A percentile compares a stretch with the other conserved stretches of the same genome.
Evolutionary conservation across 257 asterid species (phyloP).

Genomic region (Salvia splendens): DNA sequence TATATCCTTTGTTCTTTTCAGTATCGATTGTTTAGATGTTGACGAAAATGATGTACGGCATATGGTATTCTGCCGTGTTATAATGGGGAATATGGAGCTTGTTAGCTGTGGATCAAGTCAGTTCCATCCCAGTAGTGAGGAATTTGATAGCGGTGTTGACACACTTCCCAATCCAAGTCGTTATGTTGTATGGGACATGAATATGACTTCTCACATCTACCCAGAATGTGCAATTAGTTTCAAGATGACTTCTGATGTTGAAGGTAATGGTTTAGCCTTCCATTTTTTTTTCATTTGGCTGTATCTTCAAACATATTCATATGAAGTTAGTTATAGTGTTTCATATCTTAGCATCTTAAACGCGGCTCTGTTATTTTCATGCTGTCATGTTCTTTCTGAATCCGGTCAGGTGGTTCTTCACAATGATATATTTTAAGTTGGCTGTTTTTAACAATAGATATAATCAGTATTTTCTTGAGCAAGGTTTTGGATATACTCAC

Average conservation of each 20-base stretch:
- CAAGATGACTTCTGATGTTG: constrained; percentile 63
- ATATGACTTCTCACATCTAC: constrained; percentile 72
- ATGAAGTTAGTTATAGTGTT: constrained; percentile 5
- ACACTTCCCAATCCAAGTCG: constrained; percentile 63
- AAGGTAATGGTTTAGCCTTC: constrained; percentile 41
- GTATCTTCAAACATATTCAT: constrained; percentile 10
- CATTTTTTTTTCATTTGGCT: constrained; percentile 15
- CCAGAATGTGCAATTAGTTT: constrained; percentile 85
- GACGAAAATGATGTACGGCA: constrained; percentile 80
- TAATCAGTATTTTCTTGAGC: constrained; percentile 4
- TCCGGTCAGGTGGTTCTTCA: neutral
- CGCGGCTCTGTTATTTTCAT: neutral
- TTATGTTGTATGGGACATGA: constrained; percentile 83
- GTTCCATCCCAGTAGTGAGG: constrained; percentile 84
- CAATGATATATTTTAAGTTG: constrained; percentile 9
- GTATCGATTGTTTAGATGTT: constrained; percentile 70
- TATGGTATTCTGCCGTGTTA: constrained; percentile 58
- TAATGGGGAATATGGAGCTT: constrained; percentile 69
- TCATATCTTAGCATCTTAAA: constrained; percentile 1
- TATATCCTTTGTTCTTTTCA: constrained; percentile 45
- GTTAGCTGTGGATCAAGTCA: constrained; percentile 74
- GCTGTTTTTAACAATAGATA: constrained; percentile 1
- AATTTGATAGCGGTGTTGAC: constrained; percentile 92
- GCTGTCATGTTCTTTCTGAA: constrained; percentile 3
- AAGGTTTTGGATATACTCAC: constrained; percentile 1